Conservation (phyloP, 2,329 filamentous ascomycete genomes). For the Colletotrichum sp. region DNA sequence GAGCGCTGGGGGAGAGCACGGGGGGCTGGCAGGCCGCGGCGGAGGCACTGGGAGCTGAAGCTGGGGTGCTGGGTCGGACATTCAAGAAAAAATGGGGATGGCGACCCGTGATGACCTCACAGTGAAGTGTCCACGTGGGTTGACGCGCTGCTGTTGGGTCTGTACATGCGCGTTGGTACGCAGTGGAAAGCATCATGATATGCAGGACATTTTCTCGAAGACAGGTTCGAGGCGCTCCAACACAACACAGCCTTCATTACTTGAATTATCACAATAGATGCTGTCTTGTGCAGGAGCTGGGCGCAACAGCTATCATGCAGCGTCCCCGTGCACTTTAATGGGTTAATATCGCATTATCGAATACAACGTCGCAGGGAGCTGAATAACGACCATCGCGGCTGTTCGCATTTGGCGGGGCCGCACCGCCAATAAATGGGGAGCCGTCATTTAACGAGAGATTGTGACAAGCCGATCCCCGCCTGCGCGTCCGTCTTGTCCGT, state of each 20-base stretch:
- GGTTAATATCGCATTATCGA: background rate
- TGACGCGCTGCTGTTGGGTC: background rate
- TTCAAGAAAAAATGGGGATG: constrained; percentile 1
- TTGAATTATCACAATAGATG: background rate
- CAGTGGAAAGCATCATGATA: background rate
- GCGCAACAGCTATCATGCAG: background rate
- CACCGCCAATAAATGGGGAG: background rate
- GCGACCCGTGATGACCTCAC: constrained; percentile 17
- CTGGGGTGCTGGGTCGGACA: constrained; percentile 18
- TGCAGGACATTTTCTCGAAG: background rate
- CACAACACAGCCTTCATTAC: background rate
- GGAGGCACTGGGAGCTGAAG: constrained; percentile 1
- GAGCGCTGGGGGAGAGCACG: background rate
- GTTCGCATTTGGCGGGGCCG: background rate
- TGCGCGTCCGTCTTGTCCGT: background rate
- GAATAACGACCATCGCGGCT: background rate
- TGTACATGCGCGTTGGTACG: background rate
- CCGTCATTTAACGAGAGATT: background rate
- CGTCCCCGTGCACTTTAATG: background rate
- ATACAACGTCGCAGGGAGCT: background rate
- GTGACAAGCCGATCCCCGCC: background rate
- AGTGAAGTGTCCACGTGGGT: constrained; percentile 12
- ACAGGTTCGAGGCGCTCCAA: background rate
- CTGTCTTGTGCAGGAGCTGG: background rate
- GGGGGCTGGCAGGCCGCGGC: background rate